Base-by-base conservation (phyloP, 2,329 filamentous ascomycete species). In the Coleophoma cylindrospora region DNA sequence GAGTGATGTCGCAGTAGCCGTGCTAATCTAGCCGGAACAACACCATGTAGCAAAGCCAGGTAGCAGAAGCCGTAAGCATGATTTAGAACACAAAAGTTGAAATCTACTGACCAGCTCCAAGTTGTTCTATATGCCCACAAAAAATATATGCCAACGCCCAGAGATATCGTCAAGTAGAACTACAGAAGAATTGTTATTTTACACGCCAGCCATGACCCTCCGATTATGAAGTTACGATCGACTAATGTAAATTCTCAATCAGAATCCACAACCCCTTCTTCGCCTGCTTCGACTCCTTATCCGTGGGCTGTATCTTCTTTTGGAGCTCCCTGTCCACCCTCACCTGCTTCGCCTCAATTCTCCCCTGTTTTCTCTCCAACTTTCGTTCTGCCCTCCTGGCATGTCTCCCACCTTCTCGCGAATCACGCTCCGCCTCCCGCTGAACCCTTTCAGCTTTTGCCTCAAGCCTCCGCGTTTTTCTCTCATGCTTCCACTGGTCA, bases 331-430 rank as follows among this genome's bases (percentile, higher is more conserved):
- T 61, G 17, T 58, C 51, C 4, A 43, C 52, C 43, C 50, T 48
- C 19, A 41, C 48, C 9, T 38, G 40, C 48, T 58, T 50, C 50
- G 56, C 58, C 34, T 61, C 60, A 13, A 53, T 52, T 19, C 62
- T 54, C n/a, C 43, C 34, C 4, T 48, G 3, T 21, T 45, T 36
- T 27, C 17, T 44, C 14, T 40, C 40, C 40, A 40, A 37, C 15
- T 47, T 47, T 19, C 17, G n/a, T 10, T 36, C 33, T 40, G 22
- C 12, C 32, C 38, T 38, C 34, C 21, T 17, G 14, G 22, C 40
- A 32, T 19, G 15, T n/a, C 11, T 14, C 6, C 36, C 36, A 38
- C 36, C 36, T 13, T 38, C 15, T 17, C 36, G 14, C 17, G 33
- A 37, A 37, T 38, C 21, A 4, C 17, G 21, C 14, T n/a, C 15